Conservation (phyloP, 1,284 basidiomycete species). For the Melampsora abietis-canadensis region DNA sequence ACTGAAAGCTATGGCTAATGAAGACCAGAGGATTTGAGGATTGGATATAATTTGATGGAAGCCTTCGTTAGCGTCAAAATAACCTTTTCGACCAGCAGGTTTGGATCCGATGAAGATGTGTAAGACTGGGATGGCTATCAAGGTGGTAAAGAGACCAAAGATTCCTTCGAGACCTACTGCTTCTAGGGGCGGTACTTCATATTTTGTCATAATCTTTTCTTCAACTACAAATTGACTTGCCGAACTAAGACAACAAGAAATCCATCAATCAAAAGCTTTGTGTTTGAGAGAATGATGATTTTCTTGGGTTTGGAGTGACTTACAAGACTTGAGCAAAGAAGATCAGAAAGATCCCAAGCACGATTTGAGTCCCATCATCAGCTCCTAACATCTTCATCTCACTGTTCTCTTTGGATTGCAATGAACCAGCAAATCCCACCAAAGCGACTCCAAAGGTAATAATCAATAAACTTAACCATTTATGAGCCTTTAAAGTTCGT, state of each 20-base stretch:
- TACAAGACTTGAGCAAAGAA: conserved; percentile 96
- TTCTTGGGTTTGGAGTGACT: conserved; percentile 53
- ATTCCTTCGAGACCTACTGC: conserved; percentile 93
- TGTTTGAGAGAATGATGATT: conserved; percentile 56
- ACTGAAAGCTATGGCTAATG: conserved; percentile 62
- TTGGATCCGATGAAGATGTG: conserved; percentile 57
- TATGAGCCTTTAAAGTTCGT: conserved; percentile 61
- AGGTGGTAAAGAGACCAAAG: conserved; percentile 77
- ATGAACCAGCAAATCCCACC: conserved; percentile 85
- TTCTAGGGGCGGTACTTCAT: conserved; percentile 82
- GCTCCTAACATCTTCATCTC: conserved; percentile 54
- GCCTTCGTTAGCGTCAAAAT: conserved; percentile 87
- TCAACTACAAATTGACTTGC: conserved; percentile 92
- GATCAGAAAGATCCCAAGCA: conserved; percentile 75
- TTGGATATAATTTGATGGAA: conserved; percentile 82
- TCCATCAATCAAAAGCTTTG: conserved; percentile 46
- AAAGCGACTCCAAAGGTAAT: conserved; percentile 87
- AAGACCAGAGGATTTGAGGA: conserved; percentile 71
- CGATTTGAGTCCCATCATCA: conserved; percentile 57
- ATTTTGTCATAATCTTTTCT: conserved; percentile 84
- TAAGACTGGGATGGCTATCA: conserved; percentile 71
- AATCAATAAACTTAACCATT: conserved; percentile 81
- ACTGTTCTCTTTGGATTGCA: conserved; percentile 66
- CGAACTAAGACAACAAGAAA: conserved; percentile 59
- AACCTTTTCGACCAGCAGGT: conserved; percentile 63